Evolutionary conservation across 371 early-diverging fungal genomes (phyloP).

Genomic region (Paraphysoderma sedebokerense): DNA sequence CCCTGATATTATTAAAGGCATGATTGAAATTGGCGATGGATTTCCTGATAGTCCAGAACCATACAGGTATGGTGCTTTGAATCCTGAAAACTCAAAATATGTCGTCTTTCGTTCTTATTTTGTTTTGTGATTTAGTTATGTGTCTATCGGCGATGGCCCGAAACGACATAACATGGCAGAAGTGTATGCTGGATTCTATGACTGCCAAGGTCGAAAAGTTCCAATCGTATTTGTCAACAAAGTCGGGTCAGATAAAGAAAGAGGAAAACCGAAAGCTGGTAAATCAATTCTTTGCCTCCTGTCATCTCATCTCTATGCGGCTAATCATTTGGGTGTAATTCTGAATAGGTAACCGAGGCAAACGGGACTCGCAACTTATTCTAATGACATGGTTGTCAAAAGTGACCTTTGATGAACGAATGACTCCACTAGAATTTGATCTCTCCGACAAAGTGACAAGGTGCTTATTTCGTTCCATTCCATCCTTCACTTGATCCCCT

Average conservation of each 20-base stretch:
- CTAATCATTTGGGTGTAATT: constrained; percentile 11
- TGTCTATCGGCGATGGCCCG: constrained; percentile 36
- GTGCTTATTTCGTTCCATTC: constrained; percentile 6
- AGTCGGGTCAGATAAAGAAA: constrained; percentile 8
- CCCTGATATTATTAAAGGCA: constrained; percentile 50
- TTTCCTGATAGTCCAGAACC: not conserved
- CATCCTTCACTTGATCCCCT: constrained; percentile 12
- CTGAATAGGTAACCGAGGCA: constrained; percentile 26
- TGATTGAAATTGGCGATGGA: constrained; percentile 17
- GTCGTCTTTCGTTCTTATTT: no score
- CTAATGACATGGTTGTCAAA: constrained; percentile 28
- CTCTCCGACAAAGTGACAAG: constrained; percentile 22
- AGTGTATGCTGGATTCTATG: constrained; percentile 6
- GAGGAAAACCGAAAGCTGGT: constrained; percentile 14
- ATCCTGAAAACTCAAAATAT: no score
- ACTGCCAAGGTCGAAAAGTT: constrained; percentile 3
- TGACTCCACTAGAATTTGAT: constrained; percentile 27
- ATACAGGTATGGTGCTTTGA: constrained; percentile 21
- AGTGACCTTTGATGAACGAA: constrained; percentile 18
- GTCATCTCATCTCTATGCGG: no score
- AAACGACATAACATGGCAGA: constrained; percentile 42
- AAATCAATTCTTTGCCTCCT: no score
- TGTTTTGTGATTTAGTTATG: no score
- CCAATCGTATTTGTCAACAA: constrained; percentile 19
- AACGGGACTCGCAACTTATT: constrained; percentile 30